Conservation (phyloP, 441 rosid species). For the Adansonia rubrostipa region DNA sequence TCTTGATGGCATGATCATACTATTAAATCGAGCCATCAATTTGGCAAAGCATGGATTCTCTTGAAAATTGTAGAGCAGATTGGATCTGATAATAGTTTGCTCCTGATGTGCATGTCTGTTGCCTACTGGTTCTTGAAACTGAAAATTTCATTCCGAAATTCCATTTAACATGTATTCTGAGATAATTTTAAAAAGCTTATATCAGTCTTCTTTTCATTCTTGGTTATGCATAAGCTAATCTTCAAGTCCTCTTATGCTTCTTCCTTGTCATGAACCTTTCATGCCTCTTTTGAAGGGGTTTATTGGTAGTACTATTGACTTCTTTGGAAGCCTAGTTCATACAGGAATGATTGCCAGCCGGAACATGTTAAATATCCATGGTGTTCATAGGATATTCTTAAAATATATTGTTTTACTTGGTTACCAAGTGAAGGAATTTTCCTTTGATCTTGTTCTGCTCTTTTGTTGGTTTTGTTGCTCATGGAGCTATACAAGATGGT, state of each 20-base stretch:
- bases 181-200: background rate
- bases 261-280: background rate
- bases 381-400: background rate
- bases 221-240: background rate
- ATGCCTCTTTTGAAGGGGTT: background rate
- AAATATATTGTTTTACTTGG: background rate
- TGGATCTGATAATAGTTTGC: background rate
- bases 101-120: background rate
- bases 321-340: background rate
- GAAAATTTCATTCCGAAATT: background rate
- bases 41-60: background rate
- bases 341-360: background rate
- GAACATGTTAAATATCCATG: background rate
- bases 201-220: background rate
- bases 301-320: background rate
- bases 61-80: background rate
- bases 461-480: slow-evolving; percentile 8
- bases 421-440: background rate
- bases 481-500: background rate
- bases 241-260: background rate
- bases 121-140: background rate
- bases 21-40: background rate
- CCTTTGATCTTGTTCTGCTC: background rate
- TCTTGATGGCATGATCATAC: background rate
- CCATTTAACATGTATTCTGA: background rate